These are phyloP conservation scores for Populus tomentosa DNA, from an alignment of 441 rosid species.

Conservation along the genomic window DNA sequence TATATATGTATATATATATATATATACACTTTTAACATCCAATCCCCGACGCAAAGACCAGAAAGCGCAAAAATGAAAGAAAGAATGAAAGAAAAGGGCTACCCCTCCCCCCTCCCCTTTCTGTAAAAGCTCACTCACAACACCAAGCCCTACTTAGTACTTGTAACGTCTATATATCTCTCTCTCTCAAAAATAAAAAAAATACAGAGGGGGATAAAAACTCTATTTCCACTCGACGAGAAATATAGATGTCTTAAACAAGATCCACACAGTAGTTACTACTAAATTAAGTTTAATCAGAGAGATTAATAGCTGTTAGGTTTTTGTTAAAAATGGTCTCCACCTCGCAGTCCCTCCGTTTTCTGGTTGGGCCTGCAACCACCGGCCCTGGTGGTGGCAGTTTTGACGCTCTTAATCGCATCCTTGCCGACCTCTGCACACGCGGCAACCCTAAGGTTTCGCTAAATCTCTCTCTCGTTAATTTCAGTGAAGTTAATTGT, in stretches of 20 bases:
- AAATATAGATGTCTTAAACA: background rate
- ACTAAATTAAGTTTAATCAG: background rate
- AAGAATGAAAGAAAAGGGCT: background rate
- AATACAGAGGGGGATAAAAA: too few relatives aligned
- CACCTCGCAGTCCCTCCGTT: slow-evolving; percentile 71
- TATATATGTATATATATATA: too few relatives aligned
- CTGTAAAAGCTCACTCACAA: background rate
- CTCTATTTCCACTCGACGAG: background rate
- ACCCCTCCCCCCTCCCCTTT: background rate
- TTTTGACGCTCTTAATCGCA: slow-evolving; percentile 77
- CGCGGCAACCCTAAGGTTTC: slow-evolving; percentile 81
- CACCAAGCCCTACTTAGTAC: background rate
- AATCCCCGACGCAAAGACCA: background rate
- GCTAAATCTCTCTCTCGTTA: background rate
- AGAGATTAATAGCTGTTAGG: background rate
- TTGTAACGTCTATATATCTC: background rate
- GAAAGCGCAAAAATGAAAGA: background rate
- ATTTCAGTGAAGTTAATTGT: background rate
- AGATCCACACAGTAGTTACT: background rate
- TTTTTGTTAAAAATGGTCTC: slow-evolving; percentile 38
- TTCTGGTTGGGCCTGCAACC: slow-evolving; percentile 43
- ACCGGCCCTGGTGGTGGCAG: slow-evolving; percentile 56
- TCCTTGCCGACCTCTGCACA: slow-evolving; percentile 78
- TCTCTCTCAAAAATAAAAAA: background rate
- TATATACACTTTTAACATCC: too few relatives aligned